Evolutionary conservation across 306 rosid genomes (phyloP), one percentile per base, ranked within the genome.

Genomic region (Castanea mollissima): DNA sequence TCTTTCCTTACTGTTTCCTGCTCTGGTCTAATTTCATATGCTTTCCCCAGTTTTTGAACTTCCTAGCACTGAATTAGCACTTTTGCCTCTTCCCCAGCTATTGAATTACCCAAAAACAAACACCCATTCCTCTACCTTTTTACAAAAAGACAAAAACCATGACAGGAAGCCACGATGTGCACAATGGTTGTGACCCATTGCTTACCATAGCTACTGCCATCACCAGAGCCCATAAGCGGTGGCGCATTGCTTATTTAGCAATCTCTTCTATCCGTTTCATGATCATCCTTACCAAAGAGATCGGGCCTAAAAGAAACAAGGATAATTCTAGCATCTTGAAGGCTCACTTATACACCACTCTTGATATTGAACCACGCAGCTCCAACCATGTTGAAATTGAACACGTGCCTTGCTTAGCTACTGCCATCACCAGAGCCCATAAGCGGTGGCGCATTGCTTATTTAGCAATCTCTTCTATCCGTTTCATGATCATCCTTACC

Each of bases 361-460:
- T 75, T 41, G 77, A 88, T 71, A 69, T 83, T 52, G 87, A 88
- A 12, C 84, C 87, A 2, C 55, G 23, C 64, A 56, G 32, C 57
- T 16, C 63, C 69, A 10, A 60, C 27, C 63, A 21, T 6, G 72
- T 44, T 27, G 20, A 16, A 20, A 79, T 18, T 57, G 52, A 52
- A 65, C 5, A 4, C 19, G 5, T 0, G 25, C 35, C 70, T 6
- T 18, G 55, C 6, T 23, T 88, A 49, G 73, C 82, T 9, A 65
- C 32, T 60, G 55, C 44, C 75, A 34, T 77, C 55, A 56, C 68
- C 78, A 74, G 13, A 73, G 88, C 95, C 54, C 81, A 88, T 76
- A 88, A 58, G 78, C 76, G 93, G 14, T 89, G 93, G 96, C 90
- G 96, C 76, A 85, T 86, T 71, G 96, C 93, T 2, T 91, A 58